Percentiles rank a stretch among this genome's conserved stretches.
Evolutionary conservation across 805 yeast genomes (phyloP).

Genomic region (Metschnikowia dekortorum): DNA sequence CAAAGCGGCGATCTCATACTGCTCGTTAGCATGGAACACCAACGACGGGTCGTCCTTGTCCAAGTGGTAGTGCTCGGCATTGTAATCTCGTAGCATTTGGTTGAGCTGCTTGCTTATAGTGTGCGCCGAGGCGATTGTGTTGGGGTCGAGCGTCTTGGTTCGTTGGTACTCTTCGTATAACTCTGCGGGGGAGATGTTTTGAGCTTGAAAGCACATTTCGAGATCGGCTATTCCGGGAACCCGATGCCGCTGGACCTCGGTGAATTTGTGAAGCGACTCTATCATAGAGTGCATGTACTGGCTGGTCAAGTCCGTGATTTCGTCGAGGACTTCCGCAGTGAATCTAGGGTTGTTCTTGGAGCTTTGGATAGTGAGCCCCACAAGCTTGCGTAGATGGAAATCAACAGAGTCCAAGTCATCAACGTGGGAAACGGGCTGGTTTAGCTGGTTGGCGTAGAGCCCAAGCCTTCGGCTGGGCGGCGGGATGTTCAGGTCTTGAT

Average conservation of each 20-base stretch:
- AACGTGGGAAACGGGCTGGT: conserved; percentile 1
- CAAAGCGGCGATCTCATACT: conserved; percentile 48
- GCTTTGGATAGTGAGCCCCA: conserved; percentile 24
- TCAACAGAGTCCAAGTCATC: conserved; percentile 19
- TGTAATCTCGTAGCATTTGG: conserved; percentile 11
- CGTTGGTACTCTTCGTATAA: conserved; percentile 34
- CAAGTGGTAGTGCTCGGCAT: conserved; percentile 19
- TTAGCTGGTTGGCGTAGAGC: not conserved
- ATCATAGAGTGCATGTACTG: conserved; percentile 35
- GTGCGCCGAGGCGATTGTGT: conserved; percentile 3
- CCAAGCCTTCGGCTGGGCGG: conserved; percentile 11
- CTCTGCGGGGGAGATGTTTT: conserved; percentile 35
- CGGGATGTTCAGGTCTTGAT: conserved; percentile 3
- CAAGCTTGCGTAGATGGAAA: conserved; percentile 25
- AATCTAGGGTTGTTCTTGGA: conserved; percentile 15
- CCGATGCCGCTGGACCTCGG: conserved; percentile 58
- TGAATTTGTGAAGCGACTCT: conserved; percentile 42
- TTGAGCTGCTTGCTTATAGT: conserved; percentile 8
- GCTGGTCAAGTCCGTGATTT: conserved; percentile 25
- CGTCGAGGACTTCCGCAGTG: conserved; percentile 27
- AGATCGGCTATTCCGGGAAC: conserved; percentile 52
- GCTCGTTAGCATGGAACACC: conserved; percentile 51
- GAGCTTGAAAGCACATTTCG: conserved; percentile 39
- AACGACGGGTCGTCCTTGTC: conserved; percentile 39
- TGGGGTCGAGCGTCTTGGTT: conserved; percentile 3